Percentiles rank a stretch among this genome's conserved stretches.
Conservation (phyloP, 2,329 filamentous ascomycete genomes). For the Elsinoe fawcettii region DNA sequence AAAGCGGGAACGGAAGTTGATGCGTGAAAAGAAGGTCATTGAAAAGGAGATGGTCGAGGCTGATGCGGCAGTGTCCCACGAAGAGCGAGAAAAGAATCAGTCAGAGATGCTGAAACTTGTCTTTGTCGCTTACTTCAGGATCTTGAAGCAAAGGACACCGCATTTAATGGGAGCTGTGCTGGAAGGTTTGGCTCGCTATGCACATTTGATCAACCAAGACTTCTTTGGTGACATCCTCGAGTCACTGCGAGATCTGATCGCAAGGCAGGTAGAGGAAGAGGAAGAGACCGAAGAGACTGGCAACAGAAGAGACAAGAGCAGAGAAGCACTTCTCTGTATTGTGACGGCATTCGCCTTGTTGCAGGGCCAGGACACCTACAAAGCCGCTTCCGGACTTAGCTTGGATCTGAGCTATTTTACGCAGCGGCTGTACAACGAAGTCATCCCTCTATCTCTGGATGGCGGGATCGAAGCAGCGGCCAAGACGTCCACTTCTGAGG, state of each 20-base stretch:
- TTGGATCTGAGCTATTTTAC: slow-evolving; percentile 95
- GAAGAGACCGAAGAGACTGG: slow-evolving; percentile 43
- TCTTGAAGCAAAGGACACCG: slow-evolving; percentile 73
- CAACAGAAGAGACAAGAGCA: slow-evolving; percentile 60
- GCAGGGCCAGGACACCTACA: slow-evolving; percentile 84
- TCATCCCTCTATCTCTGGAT: slow-evolving; percentile 70
- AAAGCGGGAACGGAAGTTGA: slow-evolving; percentile 73
- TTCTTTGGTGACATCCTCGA: slow-evolving; percentile 97
- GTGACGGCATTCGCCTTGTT: slow-evolving; percentile 95
- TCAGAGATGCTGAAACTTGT: slow-evolving; percentile 93
- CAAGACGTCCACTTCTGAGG: slow-evolving; percentile 11
- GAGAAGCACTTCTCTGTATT: slow-evolving; percentile 86
- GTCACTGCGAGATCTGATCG: slow-evolving; percentile 85
- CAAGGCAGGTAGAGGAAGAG: slow-evolving; percentile 49
- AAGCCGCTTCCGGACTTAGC: slow-evolving; percentile 70
- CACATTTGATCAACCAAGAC: slow-evolving; percentile 96
- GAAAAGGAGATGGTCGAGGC: slow-evolving; percentile 92
- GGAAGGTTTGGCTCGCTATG: slow-evolving; percentile 86
- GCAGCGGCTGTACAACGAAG: slow-evolving; percentile 80
- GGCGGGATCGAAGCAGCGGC: slow-evolving; percentile 77
- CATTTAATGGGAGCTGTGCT: slow-evolving; percentile 94
- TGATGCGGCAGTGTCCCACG: slow-evolving; percentile 82
- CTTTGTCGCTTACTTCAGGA: slow-evolving; percentile 90
- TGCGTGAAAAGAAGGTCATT: slow-evolving; percentile 77
- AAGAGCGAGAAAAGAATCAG: slow-evolving; percentile 89